Evolutionary conservation across 345 rosid species (phyloP), one percentile per base, ranked within the genome.

Genomic region (Lumnitzera racemosa): DNA sequence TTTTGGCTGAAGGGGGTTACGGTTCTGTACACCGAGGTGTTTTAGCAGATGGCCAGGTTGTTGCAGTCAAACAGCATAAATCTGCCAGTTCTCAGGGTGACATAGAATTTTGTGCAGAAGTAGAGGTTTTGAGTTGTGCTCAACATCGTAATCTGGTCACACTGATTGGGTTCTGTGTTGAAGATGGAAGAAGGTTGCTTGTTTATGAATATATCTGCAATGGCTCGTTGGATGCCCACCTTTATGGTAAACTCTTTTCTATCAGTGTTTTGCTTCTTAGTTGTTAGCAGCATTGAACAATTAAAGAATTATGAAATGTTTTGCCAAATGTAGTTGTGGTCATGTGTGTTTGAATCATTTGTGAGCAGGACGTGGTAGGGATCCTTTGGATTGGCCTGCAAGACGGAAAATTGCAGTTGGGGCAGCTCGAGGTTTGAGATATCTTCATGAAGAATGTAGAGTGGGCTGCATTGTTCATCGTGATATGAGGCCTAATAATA

Each of bases 371-470:
- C 54, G 56, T 48, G 73, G 77, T 67, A 77, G 55, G 57, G 75
- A 78, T 61, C 78, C 91, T 15, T 67, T 94, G 56, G 81, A 76
- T 62, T 94, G 97, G 99, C 79, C 95, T 58, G 94, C 99, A n/a
- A 62, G 99, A 9, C 83, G 75, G 74, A 94, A 90, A 71, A 80
- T 94, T 67, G 99, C 99, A 4, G 90, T 83, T 47, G 97, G 99
- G 74, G 96, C 97, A 53, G 99, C 99, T 63, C 81, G 97, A 68
- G 99, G 99, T 14, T 70, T 94, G 83, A 84, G 97, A 53, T 94
- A 94, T 65, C 97, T 94, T 64, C 99, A 94, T 49, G 99, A 94
- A 81, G 99, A 94, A 80, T 94, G 99, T 70, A 87, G 99, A 81
- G 99, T 90, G 12, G 97, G 99, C 57, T 94, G 99, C 72, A 90